Base-by-base conservation (phyloP, 805 yeast genomes). In the Candida mattraensis region DNA sequence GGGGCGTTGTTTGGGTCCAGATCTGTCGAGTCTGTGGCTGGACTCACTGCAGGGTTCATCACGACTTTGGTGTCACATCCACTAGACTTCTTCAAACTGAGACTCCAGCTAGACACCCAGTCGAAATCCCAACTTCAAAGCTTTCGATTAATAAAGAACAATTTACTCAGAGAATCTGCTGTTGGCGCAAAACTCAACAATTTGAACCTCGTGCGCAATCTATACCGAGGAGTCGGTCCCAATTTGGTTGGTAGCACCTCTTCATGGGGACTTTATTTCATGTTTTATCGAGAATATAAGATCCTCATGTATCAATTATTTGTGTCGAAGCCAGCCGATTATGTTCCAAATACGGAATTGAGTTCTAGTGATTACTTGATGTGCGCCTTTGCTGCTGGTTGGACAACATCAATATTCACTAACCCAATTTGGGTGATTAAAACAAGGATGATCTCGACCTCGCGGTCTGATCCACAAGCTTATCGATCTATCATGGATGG, bases 361-460 rank as follows among this genome's bases (percentile, higher is more conserved):
- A 57, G 61, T 15, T 61, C 78, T 6, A 56, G 61, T 36, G 67
- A 71, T 42, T 77, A 78, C 57, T 50, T 82, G 18, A 35, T 63
- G 3, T 63, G 82, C 30, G 84, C 88, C 2, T 71, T 78, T 30
- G 45, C 70, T 2, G 88, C 97, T 0, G 99, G 99, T 0, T 53
- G 79, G 25, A 51, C 79, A 5, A 87, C 96, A 0, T 74, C 94
- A 1, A 37, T 87, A 0, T 26, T 85, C 11, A 89, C 99, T 1
- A 93, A 88, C 54, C 99, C 99, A 1, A 74, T 91, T 8, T 91
- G 99, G 99, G 96, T 93, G 1, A 58, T 93, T 13, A 93, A 93
- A 60, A 93, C 99, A 0, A 70, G 98, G 43, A 82, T 91, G 47
- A 69, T 89, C 51, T 78, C 88, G 13, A 74, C 76, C 2, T 61